These are phyloP conservation scores for Leucogyrophana mollusca DNA, from an alignment of 768 basidiomycete species.

Conservation along the genomic window DNA sequence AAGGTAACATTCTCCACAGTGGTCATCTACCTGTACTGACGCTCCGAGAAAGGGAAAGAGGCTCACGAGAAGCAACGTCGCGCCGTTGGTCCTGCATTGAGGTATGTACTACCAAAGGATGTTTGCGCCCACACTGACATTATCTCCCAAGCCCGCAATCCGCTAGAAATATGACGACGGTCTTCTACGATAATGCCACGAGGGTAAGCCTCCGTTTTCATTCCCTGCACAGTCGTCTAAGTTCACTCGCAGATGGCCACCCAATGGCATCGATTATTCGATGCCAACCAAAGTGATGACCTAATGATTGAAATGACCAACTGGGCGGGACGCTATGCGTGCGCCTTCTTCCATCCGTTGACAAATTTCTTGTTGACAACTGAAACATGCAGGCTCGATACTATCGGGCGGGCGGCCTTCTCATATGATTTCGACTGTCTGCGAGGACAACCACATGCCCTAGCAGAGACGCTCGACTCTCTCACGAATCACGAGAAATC, in stretches of 20 bases:
- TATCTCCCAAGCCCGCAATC: conserved; percentile 43
- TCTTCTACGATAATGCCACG: conserved; percentile 57
- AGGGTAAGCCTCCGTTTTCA: conserved; percentile 30
- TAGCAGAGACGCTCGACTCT: conserved; percentile 54
- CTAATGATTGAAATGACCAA: conserved; percentile 52
- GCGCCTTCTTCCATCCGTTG: conserved; percentile 18
- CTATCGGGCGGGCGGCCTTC: conserved; percentile 60
- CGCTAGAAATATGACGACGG: conserved; percentile 46
- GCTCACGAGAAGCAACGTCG: conserved; percentile 57
- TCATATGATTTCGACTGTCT: conserved; percentile 61
- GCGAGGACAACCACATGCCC: conserved; percentile 42
- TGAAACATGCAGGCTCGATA: conserved; percentile 51
- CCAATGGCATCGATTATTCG: conserved; percentile 50
- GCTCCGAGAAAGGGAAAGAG: conserved; percentile 41
- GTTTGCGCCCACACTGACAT: not conserved
- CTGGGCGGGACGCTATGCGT: conserved; percentile 65
- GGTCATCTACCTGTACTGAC: conserved; percentile 4
- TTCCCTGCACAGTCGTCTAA: no score
- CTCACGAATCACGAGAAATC: conserved; percentile 62
- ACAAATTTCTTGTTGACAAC: conserved; percentile 3
- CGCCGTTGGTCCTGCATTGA: conserved; percentile 54
- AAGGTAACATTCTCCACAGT: conserved; percentile 39
- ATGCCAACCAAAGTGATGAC: conserved; percentile 36
- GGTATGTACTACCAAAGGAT: conserved; percentile 31
- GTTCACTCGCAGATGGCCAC: conserved; percentile 34